A percentile compares a stretch with the other conserved stretches of the same genome.
Conservation (phyloP, 176 grass and related monocot species). For the Elaeis guineensis region DNA sequence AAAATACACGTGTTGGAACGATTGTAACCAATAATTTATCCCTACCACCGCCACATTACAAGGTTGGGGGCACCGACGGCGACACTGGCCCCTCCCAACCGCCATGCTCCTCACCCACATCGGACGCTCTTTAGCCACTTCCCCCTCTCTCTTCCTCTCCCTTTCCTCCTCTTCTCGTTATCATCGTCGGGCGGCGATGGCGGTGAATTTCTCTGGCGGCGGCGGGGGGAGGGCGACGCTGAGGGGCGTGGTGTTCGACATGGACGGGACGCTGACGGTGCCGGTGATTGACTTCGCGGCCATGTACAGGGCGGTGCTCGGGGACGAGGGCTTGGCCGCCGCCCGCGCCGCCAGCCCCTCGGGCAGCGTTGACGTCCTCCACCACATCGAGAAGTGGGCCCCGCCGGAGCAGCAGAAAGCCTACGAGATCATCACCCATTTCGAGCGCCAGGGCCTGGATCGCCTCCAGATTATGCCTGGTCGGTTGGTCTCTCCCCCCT, state of each 20-base stretch:
- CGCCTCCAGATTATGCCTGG: conserved; percentile 95
- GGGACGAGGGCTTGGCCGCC: conserved; percentile 45
- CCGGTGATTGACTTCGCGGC: conserved; percentile 85
- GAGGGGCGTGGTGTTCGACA: conserved; percentile 84
- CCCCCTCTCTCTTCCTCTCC: background rate
- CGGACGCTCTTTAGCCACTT: conserved; percentile 14
- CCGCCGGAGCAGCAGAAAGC: conserved; percentile 54
- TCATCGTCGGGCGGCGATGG: background rate
- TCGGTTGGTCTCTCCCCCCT: conserved; percentile 29
- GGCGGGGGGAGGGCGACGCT: conserved; percentile 17
- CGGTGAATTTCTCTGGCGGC: too few species aligned
- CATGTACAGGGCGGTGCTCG: conserved; percentile 87
- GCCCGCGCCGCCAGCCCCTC: conserved; percentile 24
- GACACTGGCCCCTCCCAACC: conserved; percentile 3
- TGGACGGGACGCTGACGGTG: conserved; percentile 94
- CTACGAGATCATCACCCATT: conserved; percentile 72
- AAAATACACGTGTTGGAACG: too few species aligned
- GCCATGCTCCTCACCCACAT: conserved; percentile 11
- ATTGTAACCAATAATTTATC: too few species aligned
- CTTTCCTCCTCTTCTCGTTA: conserved; percentile 21
- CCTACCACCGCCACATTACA: too few species aligned
- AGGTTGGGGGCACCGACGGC: too few species aligned
- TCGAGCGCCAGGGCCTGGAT: conserved; percentile 78
- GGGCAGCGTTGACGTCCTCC: conserved; percentile 66
- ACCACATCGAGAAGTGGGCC: conserved; percentile 53